Percentiles rank a stretch among this genome's conserved stretches.
phyloP scores from a whole-genome alignment of 164 flowering plant genomes.

The Hamamelis virginiana region DNA sequence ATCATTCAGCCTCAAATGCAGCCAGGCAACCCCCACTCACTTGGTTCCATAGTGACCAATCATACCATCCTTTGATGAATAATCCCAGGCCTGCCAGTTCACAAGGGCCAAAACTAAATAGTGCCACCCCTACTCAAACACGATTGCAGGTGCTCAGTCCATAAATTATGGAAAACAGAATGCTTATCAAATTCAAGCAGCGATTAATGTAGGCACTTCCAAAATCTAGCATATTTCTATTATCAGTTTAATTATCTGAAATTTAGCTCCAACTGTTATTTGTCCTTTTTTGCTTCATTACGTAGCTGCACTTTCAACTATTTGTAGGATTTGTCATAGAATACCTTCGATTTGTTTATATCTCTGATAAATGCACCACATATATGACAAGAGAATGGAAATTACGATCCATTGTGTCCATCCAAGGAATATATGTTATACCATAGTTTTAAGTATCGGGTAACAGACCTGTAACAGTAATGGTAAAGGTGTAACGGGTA shows the following conservation, averaged over 20 bases:
- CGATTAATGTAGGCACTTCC: no score
- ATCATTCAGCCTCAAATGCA: background rate
- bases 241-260: background rate
- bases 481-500: no score
- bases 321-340: background rate
- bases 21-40: background rate
- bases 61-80: background rate
- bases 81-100: background rate
- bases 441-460: no score
- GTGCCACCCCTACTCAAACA: background rate
- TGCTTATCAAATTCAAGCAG: background rate
- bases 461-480: no score
- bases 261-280: background rate
- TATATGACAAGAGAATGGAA: no score
- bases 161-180: background rate
- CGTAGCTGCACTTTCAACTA: background rate
- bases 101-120: background rate
- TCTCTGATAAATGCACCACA: background rate
- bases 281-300: background rate
- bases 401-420: no score
- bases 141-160: background rate
- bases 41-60: background rate
- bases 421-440: no score
- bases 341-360: background rate
- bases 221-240: background rate